phyloP scores from a whole-genome alignment of 2,329 filamentous ascomycete species.

The Coniochaeta hoffmannii region DNA sequence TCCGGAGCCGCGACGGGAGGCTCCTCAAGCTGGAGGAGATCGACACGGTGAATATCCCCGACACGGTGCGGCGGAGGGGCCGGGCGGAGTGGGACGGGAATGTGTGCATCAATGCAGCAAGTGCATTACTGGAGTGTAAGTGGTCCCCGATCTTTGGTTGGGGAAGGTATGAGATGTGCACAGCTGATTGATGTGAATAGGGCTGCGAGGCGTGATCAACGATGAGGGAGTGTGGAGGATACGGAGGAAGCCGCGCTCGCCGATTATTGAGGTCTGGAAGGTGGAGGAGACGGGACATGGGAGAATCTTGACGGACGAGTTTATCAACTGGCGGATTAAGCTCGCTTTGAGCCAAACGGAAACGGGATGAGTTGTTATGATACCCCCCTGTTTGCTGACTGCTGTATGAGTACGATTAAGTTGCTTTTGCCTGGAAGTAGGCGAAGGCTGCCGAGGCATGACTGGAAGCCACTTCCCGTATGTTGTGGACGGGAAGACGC shows the following conservation, averaged over 20 bases:
- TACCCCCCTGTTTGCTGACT: neutral
- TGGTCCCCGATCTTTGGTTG: conserved; percentile 6
- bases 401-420: neutral
- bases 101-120: conserved; percentile 85
- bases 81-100: conserved; percentile 81
- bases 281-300: conserved; percentile 70
- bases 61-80: conserved; percentile 59
- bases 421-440: neutral
- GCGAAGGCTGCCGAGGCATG: neutral
- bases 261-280: conserved; percentile 65
- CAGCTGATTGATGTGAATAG: conserved; percentile 29
- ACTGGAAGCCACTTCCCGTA: too few species aligned
- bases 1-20: conserved; percentile 65
- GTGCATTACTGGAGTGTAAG: conserved; percentile 69
- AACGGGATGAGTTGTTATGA: neutral
- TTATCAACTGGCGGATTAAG: conserved; percentile 66
- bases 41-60: conserved; percentile 71
- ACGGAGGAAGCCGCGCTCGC: conserved; percentile 52
- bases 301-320: conserved; percentile 67
- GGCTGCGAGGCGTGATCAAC: conserved; percentile 53
- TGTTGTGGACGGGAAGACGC: too few species aligned
- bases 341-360: conserved; percentile 26
- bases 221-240: conserved; percentile 80
- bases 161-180: neutral
- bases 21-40: conserved; percentile 69